A percentile compares a stretch with the other conserved stretches of the same genome.
These are phyloP conservation scores for Colletotrichum musicola DNA, from an alignment of 2,329 filamentous ascomycete genomes.

Conservation along the genomic window DNA sequence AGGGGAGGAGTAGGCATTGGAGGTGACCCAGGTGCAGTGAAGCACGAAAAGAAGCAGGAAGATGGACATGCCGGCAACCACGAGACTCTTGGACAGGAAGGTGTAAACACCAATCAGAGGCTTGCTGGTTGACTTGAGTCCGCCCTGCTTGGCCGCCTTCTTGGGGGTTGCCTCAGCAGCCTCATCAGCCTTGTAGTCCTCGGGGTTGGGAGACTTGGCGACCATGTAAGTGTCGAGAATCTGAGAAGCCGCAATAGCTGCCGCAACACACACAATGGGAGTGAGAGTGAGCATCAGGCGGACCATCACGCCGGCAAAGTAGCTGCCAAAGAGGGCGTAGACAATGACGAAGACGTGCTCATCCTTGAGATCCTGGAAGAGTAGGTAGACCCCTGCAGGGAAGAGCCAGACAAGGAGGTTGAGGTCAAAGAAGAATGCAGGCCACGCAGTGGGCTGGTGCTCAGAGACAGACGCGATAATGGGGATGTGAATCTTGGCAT, in stretches of 20 bases:
- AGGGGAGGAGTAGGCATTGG: slow-evolving; percentile 97
- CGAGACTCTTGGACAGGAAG: slow-evolving; percentile 80
- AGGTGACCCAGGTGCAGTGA: slow-evolving; percentile 99
- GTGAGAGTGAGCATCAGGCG: slow-evolving; percentile 98
- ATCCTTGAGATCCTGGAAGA: slow-evolving; percentile 92
- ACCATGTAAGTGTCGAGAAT: slow-evolving; percentile 86
- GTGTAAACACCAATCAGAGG: slow-evolving; percentile 89
- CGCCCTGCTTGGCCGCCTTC: slow-evolving; percentile 64
- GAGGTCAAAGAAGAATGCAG: slow-evolving; percentile 98
- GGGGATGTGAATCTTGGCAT: slow-evolving; percentile 98
- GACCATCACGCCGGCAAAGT: slow-evolving; percentile 99
- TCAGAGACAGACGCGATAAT: slow-evolving; percentile 99
- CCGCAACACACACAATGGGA: slow-evolving; percentile 94
- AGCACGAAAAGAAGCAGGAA: slow-evolving; percentile 95
- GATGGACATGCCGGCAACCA: slow-evolving; percentile 77
- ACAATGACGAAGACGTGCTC: slow-evolving; percentile 99
- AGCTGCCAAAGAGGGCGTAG: slow-evolving; percentile 95
- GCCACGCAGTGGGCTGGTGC: slow-evolving; percentile 99
- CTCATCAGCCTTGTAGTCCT: slow-evolving; percentile 51
- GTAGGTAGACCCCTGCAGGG: slow-evolving; percentile 97
- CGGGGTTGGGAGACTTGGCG: slow-evolving; percentile 70
- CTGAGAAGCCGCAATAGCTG: slow-evolving; percentile 87
- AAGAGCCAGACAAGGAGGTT: slow-evolving; percentile 99
- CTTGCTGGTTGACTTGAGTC: slow-evolving; percentile 77
- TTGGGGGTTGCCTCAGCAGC: slow-evolving; percentile 67